Evolutionary conservation across 371 early-diverging fungal genomes (phyloP).

Genomic region (Syncephalastrum monosporum): DNA sequence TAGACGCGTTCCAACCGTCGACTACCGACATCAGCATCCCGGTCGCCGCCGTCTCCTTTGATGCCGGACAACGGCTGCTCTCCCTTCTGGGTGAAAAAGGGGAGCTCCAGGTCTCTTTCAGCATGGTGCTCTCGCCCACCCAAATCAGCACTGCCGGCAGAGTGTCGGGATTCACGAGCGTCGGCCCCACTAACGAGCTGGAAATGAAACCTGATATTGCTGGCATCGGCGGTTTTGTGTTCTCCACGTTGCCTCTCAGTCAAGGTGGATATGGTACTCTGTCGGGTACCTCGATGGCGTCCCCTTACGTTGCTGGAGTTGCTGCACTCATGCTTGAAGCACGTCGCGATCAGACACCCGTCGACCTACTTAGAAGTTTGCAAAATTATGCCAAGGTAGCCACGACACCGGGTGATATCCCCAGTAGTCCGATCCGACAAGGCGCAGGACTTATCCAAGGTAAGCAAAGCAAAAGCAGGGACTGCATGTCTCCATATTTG

Average conservation of each 20-base stretch:
- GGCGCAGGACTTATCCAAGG: conserved; percentile 80
- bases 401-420: conserved; percentile 16
- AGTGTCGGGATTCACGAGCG: conserved; percentile 43
- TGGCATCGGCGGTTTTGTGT: conserved; percentile 68
- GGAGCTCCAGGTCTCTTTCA: conserved; percentile 6
- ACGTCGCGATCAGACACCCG: conserved; percentile 5
- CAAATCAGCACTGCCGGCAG: conserved; percentile 26
- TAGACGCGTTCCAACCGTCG: conserved; percentile 15
- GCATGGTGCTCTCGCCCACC: conserved; percentile 5
- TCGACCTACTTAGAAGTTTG: conserved; percentile 19
- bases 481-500: background rate
- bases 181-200: conserved; percentile 28
- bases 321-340: conserved; percentile 58
- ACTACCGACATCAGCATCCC: conserved; percentile 24
- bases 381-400: conserved; percentile 45
- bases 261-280: conserved; percentile 49
- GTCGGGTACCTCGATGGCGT: conserved; percentile 65
- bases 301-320: conserved; percentile 66
- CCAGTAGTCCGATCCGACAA: conserved; percentile 51
- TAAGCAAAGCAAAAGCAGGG: conserved; percentile 12
- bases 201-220: conserved; percentile 51
- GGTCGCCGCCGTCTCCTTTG: conserved; percentile 29
- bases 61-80: conserved; percentile 18
- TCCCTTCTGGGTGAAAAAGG: background rate
- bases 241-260: conserved; percentile 51